phyloP scores from a whole-genome alignment of 768 basidiomycete species.

The Xerocomellus amylosporus region DNA sequence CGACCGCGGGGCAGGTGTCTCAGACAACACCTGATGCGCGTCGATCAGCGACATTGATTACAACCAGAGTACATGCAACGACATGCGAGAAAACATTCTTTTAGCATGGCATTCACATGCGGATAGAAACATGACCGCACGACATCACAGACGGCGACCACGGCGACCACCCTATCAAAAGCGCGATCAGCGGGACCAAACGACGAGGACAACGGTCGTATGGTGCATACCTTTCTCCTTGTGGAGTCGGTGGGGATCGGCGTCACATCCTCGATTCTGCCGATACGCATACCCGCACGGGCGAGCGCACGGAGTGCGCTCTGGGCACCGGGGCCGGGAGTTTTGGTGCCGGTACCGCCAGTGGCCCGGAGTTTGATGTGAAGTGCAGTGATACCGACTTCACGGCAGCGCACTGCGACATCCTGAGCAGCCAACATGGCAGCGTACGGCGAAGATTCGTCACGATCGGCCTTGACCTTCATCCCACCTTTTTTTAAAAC shows the following conservation, averaged over 20 bases:
- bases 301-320: conserved; percentile 97
- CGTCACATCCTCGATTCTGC: conserved; percentile 97
- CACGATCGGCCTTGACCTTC: conserved; percentile 99
- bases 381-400: conserved; percentile 97
- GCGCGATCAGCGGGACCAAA: not conserved
- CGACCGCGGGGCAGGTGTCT: conserved; percentile 80
- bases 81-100: conserved; percentile 27
- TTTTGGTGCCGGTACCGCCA: conserved; percentile 97
- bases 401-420: conserved; percentile 92
- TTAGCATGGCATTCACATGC: conserved; percentile 15
- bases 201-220: not conserved
- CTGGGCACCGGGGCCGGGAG: conserved; percentile 98
- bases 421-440: conserved; percentile 99
- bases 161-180: conserved; percentile 87
- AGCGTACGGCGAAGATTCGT: conserved; percentile 96
- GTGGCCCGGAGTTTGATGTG: conserved; percentile 99
- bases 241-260: conserved; percentile 97
- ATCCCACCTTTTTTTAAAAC: conserved; percentile 75
- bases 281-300: conserved; percentile 97
- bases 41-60: conserved; percentile 74
- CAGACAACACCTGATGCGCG: conserved; percentile 68
- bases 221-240: conserved; percentile 77
- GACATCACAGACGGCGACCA: conserved; percentile 84
- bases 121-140: conserved; percentile 9
- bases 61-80: conserved; percentile 35